These are phyloP conservation scores for Trematosphaeria pertusa DNA, from an alignment of 2,329 filamentous ascomycete species.

Conservation along the genomic window DNA sequence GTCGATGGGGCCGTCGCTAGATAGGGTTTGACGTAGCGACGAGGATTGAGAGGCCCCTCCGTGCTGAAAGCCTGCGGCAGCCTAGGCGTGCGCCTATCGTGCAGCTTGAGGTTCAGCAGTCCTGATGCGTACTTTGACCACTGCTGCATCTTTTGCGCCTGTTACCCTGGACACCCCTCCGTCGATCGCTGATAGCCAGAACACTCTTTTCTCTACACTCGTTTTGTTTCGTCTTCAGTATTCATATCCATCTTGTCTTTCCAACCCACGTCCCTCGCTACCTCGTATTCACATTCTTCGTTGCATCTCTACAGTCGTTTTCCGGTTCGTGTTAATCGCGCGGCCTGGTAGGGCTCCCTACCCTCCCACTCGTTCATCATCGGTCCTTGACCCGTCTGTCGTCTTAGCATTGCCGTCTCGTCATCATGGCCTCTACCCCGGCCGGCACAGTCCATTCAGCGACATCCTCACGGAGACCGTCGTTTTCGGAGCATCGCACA, in stretches of 20 bases:
- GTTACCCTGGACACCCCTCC: background rate
- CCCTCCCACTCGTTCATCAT: background rate
- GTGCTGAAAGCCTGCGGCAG: background rate
- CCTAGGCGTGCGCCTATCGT: background rate
- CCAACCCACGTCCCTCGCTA: too few species aligned
- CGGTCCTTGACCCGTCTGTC: too few species aligned
- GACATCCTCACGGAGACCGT: constrained; percentile 4
- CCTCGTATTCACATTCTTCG: background rate
- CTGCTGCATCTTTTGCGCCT: too few species aligned
- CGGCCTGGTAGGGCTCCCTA: background rate
- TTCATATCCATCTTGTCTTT: too few species aligned
- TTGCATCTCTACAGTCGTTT: background rate
- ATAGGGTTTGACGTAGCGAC: too few species aligned
- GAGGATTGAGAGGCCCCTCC: background rate
- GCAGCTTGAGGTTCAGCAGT: background rate
- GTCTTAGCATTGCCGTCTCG: too few species aligned
- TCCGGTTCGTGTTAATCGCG: background rate
- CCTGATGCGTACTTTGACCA: constrained; percentile 1
- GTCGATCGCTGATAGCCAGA: background rate
- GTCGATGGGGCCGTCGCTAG: background rate
- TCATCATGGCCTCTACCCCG: background rate
- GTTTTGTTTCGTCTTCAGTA: too few species aligned
- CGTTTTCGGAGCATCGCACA: constrained; percentile 2
- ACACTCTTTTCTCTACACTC: background rate
- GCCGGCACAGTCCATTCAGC: constrained; percentile 1